Percentiles rank a stretch among this genome's conserved stretches.
Conservation (phyloP, 148 eudicot species). For the Suaeda aralocaspica region DNA sequence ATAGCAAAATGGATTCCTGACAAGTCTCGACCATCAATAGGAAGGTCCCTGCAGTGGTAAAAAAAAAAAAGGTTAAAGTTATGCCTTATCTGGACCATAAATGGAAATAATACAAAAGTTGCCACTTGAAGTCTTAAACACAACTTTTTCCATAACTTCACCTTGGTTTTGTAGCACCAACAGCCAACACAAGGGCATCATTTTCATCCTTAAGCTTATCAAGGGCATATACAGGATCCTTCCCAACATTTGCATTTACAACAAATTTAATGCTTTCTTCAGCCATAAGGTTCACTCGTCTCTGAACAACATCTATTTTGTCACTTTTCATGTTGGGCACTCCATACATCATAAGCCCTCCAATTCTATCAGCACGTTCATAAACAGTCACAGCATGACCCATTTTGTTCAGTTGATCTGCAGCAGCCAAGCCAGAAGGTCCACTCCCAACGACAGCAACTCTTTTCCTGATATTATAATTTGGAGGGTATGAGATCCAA, state of each 20-base stretch:
- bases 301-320: conserved; percentile 78
- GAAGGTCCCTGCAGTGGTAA: conserved; percentile 64
- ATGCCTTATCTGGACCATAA: background rate
- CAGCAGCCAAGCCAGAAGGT: conserved; percentile 97
- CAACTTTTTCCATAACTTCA: conserved; percentile 7
- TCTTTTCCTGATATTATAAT: conserved; percentile 81
- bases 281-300: conserved; percentile 87
- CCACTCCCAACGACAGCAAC: conserved; percentile 94
- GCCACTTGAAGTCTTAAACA: background rate
- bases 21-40: conserved; percentile 88
- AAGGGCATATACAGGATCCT: conserved; percentile 68
- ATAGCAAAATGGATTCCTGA: conserved; percentile 94
- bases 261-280: conserved; percentile 89
- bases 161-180: conserved; percentile 98
- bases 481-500: too few species aligned
- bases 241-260: conserved; percentile 86
- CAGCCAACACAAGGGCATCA: conserved; percentile 82
- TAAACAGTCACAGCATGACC: conserved; percentile 88
- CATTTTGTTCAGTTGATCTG: conserved; percentile 90
- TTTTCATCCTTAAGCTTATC: conserved; percentile 64
- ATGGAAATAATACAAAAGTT: background rate
- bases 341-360: conserved; percentile 99
- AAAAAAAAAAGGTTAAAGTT: background rate
- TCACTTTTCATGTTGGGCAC: conserved; percentile 99
- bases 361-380: conserved; percentile 94